A percentile compares a stretch with the other conserved stretches of the same genome.
Conservation (phyloP, 2,329 filamentous ascomycete genomes). For the Exophiala viscosa region DNA sequence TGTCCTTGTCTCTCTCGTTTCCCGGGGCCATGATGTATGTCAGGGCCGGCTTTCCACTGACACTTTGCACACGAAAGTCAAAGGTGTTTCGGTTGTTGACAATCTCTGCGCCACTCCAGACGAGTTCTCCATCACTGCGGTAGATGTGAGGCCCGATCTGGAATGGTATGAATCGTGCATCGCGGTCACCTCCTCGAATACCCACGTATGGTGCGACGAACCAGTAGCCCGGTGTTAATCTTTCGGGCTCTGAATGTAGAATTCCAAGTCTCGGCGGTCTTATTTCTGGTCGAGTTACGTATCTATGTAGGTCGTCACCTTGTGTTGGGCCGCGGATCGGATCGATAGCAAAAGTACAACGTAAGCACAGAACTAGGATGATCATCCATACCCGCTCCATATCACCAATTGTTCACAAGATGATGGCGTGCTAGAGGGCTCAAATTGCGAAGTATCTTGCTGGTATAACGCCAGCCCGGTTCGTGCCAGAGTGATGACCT, state of each 20-base stretch:
- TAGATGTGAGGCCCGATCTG: conserved; percentile 13
- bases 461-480: no score
- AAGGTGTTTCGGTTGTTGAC: conserved; percentile 8
- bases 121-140: conserved; percentile 5
- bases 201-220: conserved; percentile 4
- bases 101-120: conserved; percentile 8
- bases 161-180: conserved; percentile 1
- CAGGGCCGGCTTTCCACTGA: conserved; percentile 1
- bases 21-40: conserved; percentile 4
- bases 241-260: neutral
- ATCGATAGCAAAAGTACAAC: no score
- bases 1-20: neutral
- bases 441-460: no score
- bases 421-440: no score
- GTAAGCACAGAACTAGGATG: no score
- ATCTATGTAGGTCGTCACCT: no score
- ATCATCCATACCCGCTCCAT: no score
- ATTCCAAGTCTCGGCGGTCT: conserved; percentile 2
- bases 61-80: conserved; percentile 7
- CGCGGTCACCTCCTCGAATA: neutral
- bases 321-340: no score
- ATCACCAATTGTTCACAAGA: no score
- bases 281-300: conserved; percentile 3
- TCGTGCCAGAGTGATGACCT: no score
- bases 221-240: conserved; percentile 9